phyloP scores from a whole-genome alignment of 345 rosid species.

The Atalantia buxifolia region DNA sequence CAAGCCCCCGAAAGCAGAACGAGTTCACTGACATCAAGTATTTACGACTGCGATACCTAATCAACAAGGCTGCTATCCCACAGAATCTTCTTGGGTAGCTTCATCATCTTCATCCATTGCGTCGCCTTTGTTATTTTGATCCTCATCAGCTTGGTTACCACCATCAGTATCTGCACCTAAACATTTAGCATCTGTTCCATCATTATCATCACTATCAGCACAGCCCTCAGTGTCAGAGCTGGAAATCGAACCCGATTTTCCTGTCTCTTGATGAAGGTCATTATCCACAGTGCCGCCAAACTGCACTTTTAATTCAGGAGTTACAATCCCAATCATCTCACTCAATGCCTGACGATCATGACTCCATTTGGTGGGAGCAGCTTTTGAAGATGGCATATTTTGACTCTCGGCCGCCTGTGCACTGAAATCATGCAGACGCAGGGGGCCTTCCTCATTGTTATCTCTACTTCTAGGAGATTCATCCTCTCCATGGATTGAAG shows the following conservation, averaged over 20 bases:
- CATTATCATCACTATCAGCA: conserved; percentile 27
- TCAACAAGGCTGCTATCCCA: conserved; percentile 23
- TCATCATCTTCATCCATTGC: conserved; percentile 60
- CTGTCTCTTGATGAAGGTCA: conserved; percentile 28
- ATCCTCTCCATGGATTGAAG: conserved; percentile 74
- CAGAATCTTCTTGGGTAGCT: conserved; percentile 39
- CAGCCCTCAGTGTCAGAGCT: conserved; percentile 60
- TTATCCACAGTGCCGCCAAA: conserved; percentile 29
- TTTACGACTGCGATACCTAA: background rate
- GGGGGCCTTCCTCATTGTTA: conserved; percentile 37
- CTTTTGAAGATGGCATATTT: conserved; percentile 42
- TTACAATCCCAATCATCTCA: conserved; percentile 63
- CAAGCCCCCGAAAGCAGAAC: background rate
- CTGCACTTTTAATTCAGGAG: conserved; percentile 56
- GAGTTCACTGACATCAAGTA: background rate
- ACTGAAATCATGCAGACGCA: conserved; percentile 38
- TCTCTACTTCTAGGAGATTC: conserved; percentile 52
- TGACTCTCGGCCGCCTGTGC: conserved; percentile 58
- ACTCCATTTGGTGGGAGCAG: conserved; percentile 25
- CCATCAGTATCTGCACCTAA: conserved; percentile 49
- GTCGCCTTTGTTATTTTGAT: conserved; percentile 22
- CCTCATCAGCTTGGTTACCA: conserved; percentile 30
- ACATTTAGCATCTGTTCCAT: conserved; percentile 6
- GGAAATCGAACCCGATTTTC: conserved; percentile 34
- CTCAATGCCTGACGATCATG: conserved; percentile 46